phyloP scores from a whole-genome alignment of 371 early-diverging fungal species.

The Batkoa obscura region DNA sequence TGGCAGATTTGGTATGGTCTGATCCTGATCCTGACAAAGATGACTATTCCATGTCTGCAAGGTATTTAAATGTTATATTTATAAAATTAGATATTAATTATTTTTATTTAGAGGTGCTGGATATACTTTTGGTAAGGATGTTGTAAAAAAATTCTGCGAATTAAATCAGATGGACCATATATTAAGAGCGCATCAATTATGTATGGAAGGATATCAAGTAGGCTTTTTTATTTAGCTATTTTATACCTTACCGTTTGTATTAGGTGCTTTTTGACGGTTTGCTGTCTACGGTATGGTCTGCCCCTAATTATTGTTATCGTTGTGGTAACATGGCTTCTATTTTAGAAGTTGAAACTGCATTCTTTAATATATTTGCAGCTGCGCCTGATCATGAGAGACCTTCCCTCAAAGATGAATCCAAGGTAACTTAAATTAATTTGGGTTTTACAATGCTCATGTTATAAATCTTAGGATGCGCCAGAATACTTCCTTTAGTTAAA shows the following conservation, averaged over 20 bases:
- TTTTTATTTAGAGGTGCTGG: conserved; percentile 60
- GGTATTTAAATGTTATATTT: conserved; percentile 16
- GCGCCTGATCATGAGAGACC: conserved; percentile 61
- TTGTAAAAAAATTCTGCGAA: conserved; percentile 66
- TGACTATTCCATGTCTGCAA: conserved; percentile 70
- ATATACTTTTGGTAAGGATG: conserved; percentile 74
- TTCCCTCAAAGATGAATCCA: neutral
- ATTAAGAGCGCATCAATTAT: conserved; percentile 87
- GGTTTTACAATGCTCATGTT: neutral
- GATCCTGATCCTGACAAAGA: conserved; percentile 76
- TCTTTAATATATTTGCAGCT: conserved; percentile 78
- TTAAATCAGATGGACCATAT: conserved; percentile 76
- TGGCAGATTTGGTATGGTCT: conserved; percentile 98
- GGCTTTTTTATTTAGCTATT: conserved; percentile 7
- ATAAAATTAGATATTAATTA: neutral
- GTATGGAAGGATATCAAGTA: conserved; percentile 87
- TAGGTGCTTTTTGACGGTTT: conserved; percentile 65
- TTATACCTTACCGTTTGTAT: conserved; percentile 12
- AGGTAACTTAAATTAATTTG: neutral
- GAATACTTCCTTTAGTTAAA: neutral
- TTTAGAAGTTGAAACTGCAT: conserved; percentile 71
- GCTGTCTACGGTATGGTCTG: conserved; percentile 80
- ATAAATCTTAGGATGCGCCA: neutral
- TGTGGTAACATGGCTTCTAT: conserved; percentile 90
- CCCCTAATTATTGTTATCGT: conserved; percentile 85